phyloP scores from a whole-genome alignment of 2,329 filamentous ascomycete species.

The Apiospora phragmitis region DNA sequence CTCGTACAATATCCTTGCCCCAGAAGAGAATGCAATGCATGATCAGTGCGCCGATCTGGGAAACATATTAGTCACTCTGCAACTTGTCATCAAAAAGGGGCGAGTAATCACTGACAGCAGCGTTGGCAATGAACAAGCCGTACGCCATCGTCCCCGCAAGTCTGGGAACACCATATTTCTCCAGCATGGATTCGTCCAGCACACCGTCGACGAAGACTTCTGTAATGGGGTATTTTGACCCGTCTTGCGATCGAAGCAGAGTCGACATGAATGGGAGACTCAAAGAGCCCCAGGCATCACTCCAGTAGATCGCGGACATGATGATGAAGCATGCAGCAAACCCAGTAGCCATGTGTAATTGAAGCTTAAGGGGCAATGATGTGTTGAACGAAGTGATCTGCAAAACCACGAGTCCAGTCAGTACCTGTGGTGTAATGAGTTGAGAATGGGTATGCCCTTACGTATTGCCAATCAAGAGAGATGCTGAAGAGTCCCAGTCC shows the following conservation, averaged over 20 bases:
- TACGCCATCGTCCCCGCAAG: constrained; percentile 53
- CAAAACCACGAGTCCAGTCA: constrained; percentile 10
- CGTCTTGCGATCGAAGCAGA: constrained; percentile 39
- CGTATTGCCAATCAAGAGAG: constrained; percentile 57
- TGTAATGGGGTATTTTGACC: constrained; percentile 39
- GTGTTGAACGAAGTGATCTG: constrained; percentile 56
- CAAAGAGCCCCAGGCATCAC: constrained; percentile 46
- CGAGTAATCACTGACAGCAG: constrained; percentile 43
- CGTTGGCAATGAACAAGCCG: constrained; percentile 57
- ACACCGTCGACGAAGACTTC: constrained; percentile 42
- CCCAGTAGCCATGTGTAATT: constrained; percentile 47
- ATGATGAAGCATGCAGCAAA: constrained; percentile 48
- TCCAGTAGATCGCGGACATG: constrained; percentile 55
- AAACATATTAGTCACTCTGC: background rate
- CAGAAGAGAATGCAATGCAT: constrained; percentile 55
- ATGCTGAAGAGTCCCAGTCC: constrained; percentile 50
- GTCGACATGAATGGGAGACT: constrained; percentile 58
- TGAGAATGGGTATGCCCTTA: constrained; percentile 33
- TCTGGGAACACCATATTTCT: constrained; percentile 44
- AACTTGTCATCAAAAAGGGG: constrained; percentile 14
- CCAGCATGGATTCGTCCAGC: constrained; percentile 42
- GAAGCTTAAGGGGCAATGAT: constrained; percentile 52
- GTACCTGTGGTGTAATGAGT: background rate
- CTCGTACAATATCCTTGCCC: constrained; percentile 49
- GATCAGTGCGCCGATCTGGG: constrained; percentile 55